Percentiles rank a stretch among this genome's conserved stretches.
Conservation (phyloP, 1,284 basidiomycete genomes). For the Fomitopsis palustris region DNA sequence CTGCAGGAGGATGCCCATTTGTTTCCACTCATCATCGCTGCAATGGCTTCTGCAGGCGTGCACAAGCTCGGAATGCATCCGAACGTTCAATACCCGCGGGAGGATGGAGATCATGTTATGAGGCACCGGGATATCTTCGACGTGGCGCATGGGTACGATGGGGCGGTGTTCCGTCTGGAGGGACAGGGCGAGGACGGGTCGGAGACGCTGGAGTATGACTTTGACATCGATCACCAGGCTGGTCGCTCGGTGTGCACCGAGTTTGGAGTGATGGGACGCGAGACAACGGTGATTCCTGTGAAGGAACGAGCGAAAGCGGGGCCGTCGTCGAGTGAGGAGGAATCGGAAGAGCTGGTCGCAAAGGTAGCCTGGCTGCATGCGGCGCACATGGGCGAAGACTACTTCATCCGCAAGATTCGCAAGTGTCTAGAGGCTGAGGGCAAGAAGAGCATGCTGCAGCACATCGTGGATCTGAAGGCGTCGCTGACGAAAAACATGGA, state of each 20-base stretch:
- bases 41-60: background rate
- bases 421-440: too few species aligned
- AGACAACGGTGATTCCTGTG: constrained; percentile 6
- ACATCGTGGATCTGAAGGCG: too few species aligned
- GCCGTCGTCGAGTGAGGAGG: background rate
- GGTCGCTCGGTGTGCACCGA: background rate
- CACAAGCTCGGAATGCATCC: background rate
- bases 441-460: too few species aligned
- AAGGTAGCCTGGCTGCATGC: background rate
- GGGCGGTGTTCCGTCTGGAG: background rate
- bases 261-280: background rate
- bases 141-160: background rate
- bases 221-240: too few species aligned
- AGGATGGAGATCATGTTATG: background rate
- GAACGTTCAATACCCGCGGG: background rate
- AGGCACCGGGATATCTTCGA: background rate
- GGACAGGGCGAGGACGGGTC: too few species aligned
- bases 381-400: background rate
- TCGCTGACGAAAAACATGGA: too few species aligned
- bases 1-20: background rate
- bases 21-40: background rate
- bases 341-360: background rate
- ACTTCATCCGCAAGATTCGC: too few species aligned
- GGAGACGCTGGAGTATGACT: too few species aligned
- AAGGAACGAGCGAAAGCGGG: background rate